Evolutionary conservation across 73 alveolate genomes (phyloP), one percentile per base, ranked within the genome.

Genomic region (Paramecium tetraurelia): DNA sequence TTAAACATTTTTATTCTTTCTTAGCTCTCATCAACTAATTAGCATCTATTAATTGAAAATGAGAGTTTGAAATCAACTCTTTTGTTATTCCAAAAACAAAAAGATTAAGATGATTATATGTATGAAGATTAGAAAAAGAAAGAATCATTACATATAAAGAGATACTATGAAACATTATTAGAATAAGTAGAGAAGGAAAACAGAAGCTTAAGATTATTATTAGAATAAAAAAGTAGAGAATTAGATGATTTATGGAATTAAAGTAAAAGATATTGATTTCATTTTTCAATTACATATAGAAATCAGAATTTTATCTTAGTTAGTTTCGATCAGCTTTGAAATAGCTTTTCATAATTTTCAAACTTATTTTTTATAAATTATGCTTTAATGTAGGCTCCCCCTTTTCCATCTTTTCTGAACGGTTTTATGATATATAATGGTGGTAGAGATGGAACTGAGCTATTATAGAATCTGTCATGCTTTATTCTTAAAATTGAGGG

Each of bases 101-200:
- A 48, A 48, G 90, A 80, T 44, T 48, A 80, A 44, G 90, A 80
- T 80, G 90, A 80, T 31, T 80, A 12, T 48, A 41, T 44, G 70
- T 80, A 43, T 80, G 90, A 80, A 46, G 90, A 80, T 18, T 80
- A 20, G 16, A 80, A 80, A 35, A 80, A 80, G 24, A 80, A 80
- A 80, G 90, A 80, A 35, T 31, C 70, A 20, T 35, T 80, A 24
- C 90, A 80, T 48, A 18, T 80, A 18, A 80, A 80, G 57, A 21
- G 90, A 43, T 80, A 80, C 24, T 80, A 80, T 80, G 90, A 80
- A 48, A 80, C 90, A 41, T 22, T 80, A 31, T 80, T 80, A 80
- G 90, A 80, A 80, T 46, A 80, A 80, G 90, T 80, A 27, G 90
- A 80, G 20, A 80, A 43, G 16, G 90, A 80, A 46, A 80, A 80